Conservation (phyloP, 805 yeast species). For the Lachancea meyersii region DNA sequence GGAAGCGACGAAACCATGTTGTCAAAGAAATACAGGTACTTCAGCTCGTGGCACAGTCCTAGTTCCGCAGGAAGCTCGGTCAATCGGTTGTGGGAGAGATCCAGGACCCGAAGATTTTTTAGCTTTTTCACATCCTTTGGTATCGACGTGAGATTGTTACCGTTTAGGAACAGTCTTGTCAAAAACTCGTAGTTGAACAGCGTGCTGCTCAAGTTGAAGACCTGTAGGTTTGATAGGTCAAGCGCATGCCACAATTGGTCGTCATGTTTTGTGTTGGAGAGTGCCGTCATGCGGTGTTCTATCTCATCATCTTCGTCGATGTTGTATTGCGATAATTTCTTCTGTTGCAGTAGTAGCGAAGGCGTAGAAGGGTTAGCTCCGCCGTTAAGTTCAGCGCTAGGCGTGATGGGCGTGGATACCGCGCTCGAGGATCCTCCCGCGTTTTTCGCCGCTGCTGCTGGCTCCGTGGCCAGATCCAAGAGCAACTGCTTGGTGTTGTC, state of each 20-base stretch:
- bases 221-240: constrained; percentile 86
- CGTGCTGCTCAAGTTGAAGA: constrained; percentile 61
- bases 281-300: constrained; percentile 22
- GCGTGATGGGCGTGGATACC: constrained; percentile 31
- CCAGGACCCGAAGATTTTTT: constrained; percentile 71
- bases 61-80: constrained; percentile 73
- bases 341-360: constrained; percentile 33
- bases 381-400: constrained; percentile 26
- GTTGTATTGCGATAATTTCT: constrained; percentile 37
- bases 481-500: constrained; percentile 30
- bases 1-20: constrained; percentile 75
- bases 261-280: constrained; percentile 33
- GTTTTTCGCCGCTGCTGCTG: constrained; percentile 8
- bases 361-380: constrained; percentile 25
- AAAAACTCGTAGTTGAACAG: constrained; percentile 77
- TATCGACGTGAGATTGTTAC: constrained; percentile 63
- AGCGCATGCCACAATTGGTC: constrained; percentile 91
- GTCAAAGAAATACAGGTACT: constrained; percentile 81
- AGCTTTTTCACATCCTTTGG: constrained; percentile 67
- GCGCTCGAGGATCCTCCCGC: constrained; percentile 20
- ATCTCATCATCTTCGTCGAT: constrained; percentile 52
- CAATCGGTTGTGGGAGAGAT: constrained; percentile 72
- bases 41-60: constrained; percentile 73
- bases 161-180: constrained; percentile 80
- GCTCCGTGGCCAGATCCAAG: constrained; percentile 28